phyloP scores from a whole-genome alignment of 805 yeast species.

The Metschnikowia dekortorum region DNA sequence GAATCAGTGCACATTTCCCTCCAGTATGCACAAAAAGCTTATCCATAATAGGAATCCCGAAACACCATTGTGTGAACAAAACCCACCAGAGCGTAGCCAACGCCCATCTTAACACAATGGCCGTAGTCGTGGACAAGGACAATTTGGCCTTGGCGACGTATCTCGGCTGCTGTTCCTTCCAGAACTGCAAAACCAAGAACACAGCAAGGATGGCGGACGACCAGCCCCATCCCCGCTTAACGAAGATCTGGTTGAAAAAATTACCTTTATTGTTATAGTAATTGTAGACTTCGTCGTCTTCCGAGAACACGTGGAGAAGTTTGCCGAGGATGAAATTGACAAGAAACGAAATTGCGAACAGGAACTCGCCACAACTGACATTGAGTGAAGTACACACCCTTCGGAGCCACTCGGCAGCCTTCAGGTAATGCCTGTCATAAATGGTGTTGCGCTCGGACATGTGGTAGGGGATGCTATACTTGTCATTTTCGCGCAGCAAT shows the following conservation, averaged over 20 bases:
- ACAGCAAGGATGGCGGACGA: slow-evolving; percentile 39
- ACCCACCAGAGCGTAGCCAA: slow-evolving; percentile 77
- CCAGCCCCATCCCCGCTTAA: slow-evolving; percentile 94
- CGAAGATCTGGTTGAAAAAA: slow-evolving; percentile 67
- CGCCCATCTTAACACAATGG: slow-evolving; percentile 34
- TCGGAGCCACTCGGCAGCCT: not conserved
- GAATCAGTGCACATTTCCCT: slow-evolving; percentile 57
- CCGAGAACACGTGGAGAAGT: slow-evolving; percentile 41
- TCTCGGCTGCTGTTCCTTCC: not conserved
- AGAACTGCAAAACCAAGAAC: slow-evolving; percentile 22
- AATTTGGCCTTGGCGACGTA: not conserved
- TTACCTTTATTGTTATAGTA: slow-evolving; percentile 62
- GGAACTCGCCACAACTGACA: slow-evolving; percentile 22
- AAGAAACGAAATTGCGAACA: slow-evolving; percentile 30
- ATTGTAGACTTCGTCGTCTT: slow-evolving; percentile 43
- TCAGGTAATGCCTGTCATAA: not conserved
- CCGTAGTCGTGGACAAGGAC: slow-evolving; percentile 19
- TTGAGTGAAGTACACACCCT: not conserved
- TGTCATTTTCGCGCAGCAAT: not conserved
- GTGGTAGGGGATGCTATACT: not conserved
- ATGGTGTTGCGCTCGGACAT: not conserved
- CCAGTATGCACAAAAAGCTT: slow-evolving; percentile 75
- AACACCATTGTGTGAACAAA: slow-evolving; percentile 81
- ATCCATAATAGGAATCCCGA: slow-evolving; percentile 88
- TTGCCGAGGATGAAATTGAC: slow-evolving; percentile 49